Base-by-base conservation (phyloP, 169 alveolate genomes). In the Eimeria zaria region DNA sequence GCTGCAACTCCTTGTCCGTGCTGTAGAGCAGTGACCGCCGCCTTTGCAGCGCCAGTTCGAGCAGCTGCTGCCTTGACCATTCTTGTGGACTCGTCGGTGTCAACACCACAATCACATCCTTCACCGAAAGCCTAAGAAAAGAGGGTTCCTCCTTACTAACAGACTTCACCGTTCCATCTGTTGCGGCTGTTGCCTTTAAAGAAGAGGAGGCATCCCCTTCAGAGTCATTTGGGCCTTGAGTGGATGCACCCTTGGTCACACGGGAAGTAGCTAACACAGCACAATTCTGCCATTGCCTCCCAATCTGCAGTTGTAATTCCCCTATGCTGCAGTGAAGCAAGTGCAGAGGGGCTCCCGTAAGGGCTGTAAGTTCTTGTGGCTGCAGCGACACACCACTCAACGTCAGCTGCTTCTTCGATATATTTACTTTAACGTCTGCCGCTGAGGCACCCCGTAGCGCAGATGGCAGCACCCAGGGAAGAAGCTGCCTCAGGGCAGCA, bases 241-340 rank as follows among this genome's bases (percentile, higher is more conserved):
- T 51, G 91, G 69, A 7, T 16, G 69, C 46, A n/a, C 39, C 18
- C 24, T 18, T 33, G 41, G 18, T 30, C 9, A 30, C 44, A 67
- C 18, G 0, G 46, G 51, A 30, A 3, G 64, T 83, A 44, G 48
- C 22, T 24, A 3, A 62, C 44, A 27, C 64, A 62, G 41, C 53
- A 41, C n/a, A 62, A 33, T 64, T 44, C 78, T 55, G 22, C 62
- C 39, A 81, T 22, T 62, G 44, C 62, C 48, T 22, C 64, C 93
- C 64, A 64, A 87, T 4, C 73, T 55, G 55, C 93, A 87, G 73
- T 36, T 87, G 93, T 27, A 87, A 7, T 27, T 41, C 46, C 22
- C 93, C 83, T 60, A 87, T 87, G 93, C 93, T 87, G 83, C 93
- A 87, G 83, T 87, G 93, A 27, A 87, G 93, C 64, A 87, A 22